Percentiles rank a stretch among this genome's conserved stretches.
phyloP scores from a whole-genome alignment of 257 asterid species.

The Misopates orontium region DNA sequence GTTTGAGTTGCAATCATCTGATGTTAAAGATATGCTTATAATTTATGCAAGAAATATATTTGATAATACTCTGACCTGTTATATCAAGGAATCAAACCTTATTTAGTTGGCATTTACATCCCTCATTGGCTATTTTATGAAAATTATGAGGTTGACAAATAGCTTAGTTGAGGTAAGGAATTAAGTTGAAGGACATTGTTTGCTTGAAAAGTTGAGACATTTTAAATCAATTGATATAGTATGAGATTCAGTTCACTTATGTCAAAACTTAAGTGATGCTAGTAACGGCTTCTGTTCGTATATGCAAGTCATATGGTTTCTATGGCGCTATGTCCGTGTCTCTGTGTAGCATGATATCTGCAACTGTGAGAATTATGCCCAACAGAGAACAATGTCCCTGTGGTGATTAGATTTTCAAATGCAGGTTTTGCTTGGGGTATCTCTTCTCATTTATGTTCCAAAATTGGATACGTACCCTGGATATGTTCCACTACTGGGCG shows the following conservation, averaged over 20 bases:
- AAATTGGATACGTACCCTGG: slow-evolving; percentile 64
- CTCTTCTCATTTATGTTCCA: slow-evolving; percentile 65
- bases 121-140: slow-evolving; percentile 2
- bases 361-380: background rate
- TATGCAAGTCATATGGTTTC: slow-evolving; percentile 17
- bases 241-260: background rate
- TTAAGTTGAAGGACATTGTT: slow-evolving; percentile 10
- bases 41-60: slow-evolving; percentile 13
- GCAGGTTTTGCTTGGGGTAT: slow-evolving; percentile 66
- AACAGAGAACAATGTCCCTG: slow-evolving; percentile 11
- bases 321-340: slow-evolving; percentile 8
- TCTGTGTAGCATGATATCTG: slow-evolving; percentile 8
- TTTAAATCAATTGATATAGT: slow-evolving; percentile 11
- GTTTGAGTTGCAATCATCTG: slow-evolving; percentile 15
- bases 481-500: slow-evolving; percentile 56
- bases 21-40: slow-evolving; percentile 12
- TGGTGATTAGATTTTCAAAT: slow-evolving; percentile 18
- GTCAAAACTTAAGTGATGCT: slow-evolving; percentile 1
- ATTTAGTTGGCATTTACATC: background rate
- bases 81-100: slow-evolving; percentile 12
- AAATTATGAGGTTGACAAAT: slow-evolving; percentile 8
- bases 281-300: slow-evolving; percentile 21
- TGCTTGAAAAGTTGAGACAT: slow-evolving; percentile 9
- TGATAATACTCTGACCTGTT: background rate
- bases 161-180: slow-evolving; percentile 14